These are phyloP conservation scores for Colletotrichum sojae DNA, from an alignment of 2,329 filamentous ascomycete species.

Conservation along the genomic window DNA sequence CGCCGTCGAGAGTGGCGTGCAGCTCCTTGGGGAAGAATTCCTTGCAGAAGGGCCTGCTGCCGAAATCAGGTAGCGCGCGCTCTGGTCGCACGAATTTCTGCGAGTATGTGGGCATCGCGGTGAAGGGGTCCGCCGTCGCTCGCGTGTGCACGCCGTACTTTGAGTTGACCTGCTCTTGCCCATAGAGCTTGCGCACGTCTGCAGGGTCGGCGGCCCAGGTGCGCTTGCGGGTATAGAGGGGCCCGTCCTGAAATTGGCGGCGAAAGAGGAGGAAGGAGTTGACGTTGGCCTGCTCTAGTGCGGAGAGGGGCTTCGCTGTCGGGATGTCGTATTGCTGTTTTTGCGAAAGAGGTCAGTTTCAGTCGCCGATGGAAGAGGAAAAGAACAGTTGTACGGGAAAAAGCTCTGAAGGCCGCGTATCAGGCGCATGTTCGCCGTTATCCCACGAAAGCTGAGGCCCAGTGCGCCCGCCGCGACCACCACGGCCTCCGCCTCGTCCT, in stretches of 20 bases:
- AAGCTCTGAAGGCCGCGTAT: conserved; percentile 70
- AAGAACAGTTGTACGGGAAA: conserved; percentile 63
- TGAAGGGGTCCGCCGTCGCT: conserved; percentile 71
- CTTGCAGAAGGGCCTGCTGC: conserved; percentile 62
- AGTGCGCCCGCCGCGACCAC: conserved; percentile 60
- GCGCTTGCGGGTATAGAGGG: conserved; percentile 69
- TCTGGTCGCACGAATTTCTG: conserved; percentile 67
- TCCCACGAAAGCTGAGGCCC: conserved; percentile 67
- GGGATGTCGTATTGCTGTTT: conserved; percentile 66
- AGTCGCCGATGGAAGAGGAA: no score
- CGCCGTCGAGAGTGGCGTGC: conserved; percentile 67
- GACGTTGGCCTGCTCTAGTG: conserved; percentile 62
- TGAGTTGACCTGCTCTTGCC: conserved; percentile 71
- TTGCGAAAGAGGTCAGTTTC: not conserved
- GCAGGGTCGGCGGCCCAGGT: conserved; percentile 51
- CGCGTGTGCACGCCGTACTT: conserved; percentile 68
- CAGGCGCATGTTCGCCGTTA: conserved; percentile 63
- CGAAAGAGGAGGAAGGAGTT: conserved; percentile 69
- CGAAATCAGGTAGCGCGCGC: conserved; percentile 68
- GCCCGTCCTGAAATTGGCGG: conserved; percentile 67
- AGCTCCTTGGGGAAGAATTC: conserved; percentile 71
- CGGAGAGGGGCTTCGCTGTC: conserved; percentile 57
- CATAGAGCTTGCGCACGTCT: conserved; percentile 61
- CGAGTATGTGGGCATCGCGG: conserved; percentile 71
- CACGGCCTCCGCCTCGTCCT: conserved; percentile 60